Percentiles rank a stretch among this genome's conserved stretches.
These are phyloP conservation scores for Phytopythium ostracodes DNA, from an alignment of 352 stramenopile genomes.

Conservation along the genomic window DNA sequence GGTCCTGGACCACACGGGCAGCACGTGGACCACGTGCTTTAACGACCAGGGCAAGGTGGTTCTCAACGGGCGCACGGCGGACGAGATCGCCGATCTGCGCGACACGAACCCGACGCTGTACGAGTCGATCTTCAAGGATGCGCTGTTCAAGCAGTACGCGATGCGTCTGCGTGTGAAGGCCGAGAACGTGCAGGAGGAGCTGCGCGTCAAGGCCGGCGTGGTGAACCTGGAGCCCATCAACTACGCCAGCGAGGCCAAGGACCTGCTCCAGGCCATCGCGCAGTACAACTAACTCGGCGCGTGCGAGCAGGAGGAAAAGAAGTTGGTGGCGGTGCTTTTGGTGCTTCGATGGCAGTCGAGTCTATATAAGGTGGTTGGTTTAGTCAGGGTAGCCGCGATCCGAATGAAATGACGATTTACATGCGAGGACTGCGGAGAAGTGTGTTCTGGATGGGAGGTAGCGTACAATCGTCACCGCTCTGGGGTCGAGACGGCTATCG, in stretches of 20 bases:
- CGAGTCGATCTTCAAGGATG: slow-evolving; percentile 92
- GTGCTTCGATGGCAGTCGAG: not conserved
- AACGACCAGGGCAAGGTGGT: slow-evolving; percentile 96
- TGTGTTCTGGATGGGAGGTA: not conserved
- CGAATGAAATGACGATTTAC: not conserved
- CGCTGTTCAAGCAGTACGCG: slow-evolving; percentile 88
- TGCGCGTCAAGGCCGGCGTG: slow-evolving; percentile 92
- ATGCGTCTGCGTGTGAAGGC: slow-evolving; percentile 92
- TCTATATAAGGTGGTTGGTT: slow-evolving; percentile 9
- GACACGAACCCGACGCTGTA: slow-evolving; percentile 87
- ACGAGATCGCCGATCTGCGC: slow-evolving; percentile 89
- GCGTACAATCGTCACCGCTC: too few relatives aligned
- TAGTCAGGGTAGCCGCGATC: not conserved
- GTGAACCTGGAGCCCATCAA: slow-evolving; percentile 91
- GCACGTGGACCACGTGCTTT: slow-evolving; percentile 95
- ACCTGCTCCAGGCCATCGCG: slow-evolving; percentile 91
- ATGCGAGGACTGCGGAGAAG: not conserved
- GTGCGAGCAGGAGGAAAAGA: not conserved
- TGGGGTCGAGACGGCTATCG: not conserved
- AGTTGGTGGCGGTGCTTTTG: not conserved
- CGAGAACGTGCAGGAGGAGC: slow-evolving; percentile 95
- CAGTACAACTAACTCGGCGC: slow-evolving; percentile 62
- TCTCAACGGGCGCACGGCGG: slow-evolving; percentile 88
- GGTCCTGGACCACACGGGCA: slow-evolving; percentile 92
- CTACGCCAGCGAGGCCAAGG: slow-evolving; percentile 90